Evolutionary conservation across 805 yeast genomes (phyloP).

Genomic region (Helenozyma baotianmanensis): DNA sequence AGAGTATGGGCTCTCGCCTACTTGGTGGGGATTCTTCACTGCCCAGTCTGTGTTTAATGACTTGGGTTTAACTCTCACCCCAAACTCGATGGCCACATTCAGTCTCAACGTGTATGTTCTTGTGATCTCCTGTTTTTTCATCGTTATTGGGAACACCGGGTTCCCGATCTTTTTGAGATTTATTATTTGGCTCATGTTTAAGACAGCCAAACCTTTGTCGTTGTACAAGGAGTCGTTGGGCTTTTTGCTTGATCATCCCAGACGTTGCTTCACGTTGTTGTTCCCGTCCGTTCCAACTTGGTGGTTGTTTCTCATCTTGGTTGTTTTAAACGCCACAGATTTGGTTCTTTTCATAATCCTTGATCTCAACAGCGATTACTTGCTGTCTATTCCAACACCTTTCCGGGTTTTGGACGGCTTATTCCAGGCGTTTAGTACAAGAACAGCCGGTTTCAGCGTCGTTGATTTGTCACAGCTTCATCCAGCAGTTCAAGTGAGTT

Average conservation of each 20-base stretch:
- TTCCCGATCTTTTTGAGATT: slow-evolving; percentile 82
- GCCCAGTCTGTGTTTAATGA: slow-evolving; percentile 79
- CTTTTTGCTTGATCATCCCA: slow-evolving; percentile 88
- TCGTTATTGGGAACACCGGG: slow-evolving; percentile 92
- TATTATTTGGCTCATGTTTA: slow-evolving; percentile 75
- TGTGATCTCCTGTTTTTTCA: slow-evolving; percentile 60
- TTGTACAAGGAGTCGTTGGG: slow-evolving; percentile 70
- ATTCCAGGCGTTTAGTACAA: slow-evolving; percentile 85
- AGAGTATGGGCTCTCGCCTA: slow-evolving; percentile 59
- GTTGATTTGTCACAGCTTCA: slow-evolving; percentile 67
- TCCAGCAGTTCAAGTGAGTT: slow-evolving; percentile 90
- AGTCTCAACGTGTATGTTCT: slow-evolving; percentile 60
- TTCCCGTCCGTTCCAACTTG: slow-evolving; percentile 93
- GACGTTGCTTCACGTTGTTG: slow-evolving; percentile 90
- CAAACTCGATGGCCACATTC: slow-evolving; percentile 74
- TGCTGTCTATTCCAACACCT: slow-evolving; percentile 58
- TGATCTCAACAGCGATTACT: slow-evolving; percentile 50
- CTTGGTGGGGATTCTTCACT: slow-evolving; percentile 94
- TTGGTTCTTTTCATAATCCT: slow-evolving; percentile 73
- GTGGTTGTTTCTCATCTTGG: slow-evolving; percentile 81
- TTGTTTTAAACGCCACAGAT: slow-evolving; percentile 71
- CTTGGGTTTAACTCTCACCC: slow-evolving; percentile 76
- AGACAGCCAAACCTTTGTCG: slow-evolving; percentile 61
- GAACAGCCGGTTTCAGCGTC: slow-evolving; percentile 89
- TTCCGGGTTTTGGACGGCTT: slow-evolving; percentile 75